These are phyloP conservation scores for Holtermanniella nyarrowii DNA, from an alignment of 768 basidiomycete genomes.

Conservation along the genomic window DNA sequence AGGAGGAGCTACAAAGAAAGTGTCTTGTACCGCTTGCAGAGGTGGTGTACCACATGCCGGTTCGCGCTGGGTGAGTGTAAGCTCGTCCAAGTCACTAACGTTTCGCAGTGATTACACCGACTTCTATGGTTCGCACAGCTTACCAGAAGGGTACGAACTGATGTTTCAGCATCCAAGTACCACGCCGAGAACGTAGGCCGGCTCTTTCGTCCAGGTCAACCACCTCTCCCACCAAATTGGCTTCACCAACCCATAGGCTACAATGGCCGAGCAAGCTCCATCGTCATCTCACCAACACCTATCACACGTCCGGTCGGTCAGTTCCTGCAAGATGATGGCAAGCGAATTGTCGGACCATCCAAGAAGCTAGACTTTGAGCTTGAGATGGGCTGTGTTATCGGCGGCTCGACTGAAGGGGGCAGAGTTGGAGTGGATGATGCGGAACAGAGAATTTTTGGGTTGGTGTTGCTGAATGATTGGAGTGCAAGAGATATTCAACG, in stretches of 20 bases:
- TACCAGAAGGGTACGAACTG: too few relatives aligned
- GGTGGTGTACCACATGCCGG: not conserved
- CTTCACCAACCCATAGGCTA: not conserved
- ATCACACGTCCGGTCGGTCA: not conserved
- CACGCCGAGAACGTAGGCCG: not conserved
- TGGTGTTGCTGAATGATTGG: conserved; percentile 1
- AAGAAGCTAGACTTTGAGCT: conserved; percentile 1
- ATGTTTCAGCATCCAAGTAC: not conserved
- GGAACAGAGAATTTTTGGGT: not conserved
- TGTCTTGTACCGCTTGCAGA: not conserved
- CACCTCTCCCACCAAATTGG: not conserved
- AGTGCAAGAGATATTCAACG: not conserved
- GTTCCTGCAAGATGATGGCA: not conserved
- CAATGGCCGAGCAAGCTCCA: not conserved
- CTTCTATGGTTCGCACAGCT: not conserved
- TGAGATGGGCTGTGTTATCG: not conserved
- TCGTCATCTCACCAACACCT: not conserved
- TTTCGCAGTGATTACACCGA: not conserved
- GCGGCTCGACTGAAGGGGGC: not conserved
- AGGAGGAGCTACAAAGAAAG: not conserved
- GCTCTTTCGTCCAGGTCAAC: not conserved
- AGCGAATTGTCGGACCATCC: not conserved
- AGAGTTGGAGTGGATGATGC: not conserved
- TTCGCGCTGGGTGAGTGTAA: not conserved
- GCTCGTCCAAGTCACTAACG: not conserved